Percentiles rank a stretch among this genome's conserved stretches.
Conservation (phyloP, 371 early-diverging fungal genomes). For the Lichtheimia ramosa region DNA sequence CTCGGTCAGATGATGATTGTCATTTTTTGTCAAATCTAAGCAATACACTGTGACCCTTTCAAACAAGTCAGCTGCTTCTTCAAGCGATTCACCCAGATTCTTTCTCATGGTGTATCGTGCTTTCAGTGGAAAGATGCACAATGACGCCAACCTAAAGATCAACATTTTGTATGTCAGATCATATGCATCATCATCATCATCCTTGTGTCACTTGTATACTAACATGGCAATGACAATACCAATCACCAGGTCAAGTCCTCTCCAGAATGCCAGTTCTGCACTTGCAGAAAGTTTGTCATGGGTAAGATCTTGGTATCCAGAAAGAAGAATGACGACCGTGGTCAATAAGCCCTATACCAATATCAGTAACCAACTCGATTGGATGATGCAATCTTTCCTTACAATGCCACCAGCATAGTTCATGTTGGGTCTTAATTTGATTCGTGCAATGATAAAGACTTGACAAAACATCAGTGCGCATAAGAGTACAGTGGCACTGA, state of each 20-base stretch:
- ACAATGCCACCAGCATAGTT: slow-evolving; percentile 41
- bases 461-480: slow-evolving; percentile 31
- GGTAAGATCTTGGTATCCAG: slow-evolving; percentile 32
- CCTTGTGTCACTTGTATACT: slow-evolving; percentile 8
- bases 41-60: slow-evolving; percentile 29
- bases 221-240: slow-evolving; percentile 41
- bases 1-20: background rate
- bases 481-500: slow-evolving; percentile 25
- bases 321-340: slow-evolving; percentile 31
- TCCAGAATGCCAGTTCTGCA: slow-evolving; percentile 31
- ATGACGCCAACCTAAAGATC: slow-evolving; percentile 14
- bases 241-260: slow-evolving; percentile 31
- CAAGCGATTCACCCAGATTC: slow-evolving; percentile 34
- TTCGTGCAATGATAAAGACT: slow-evolving; percentile 34
- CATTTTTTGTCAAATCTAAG: slow-evolving; percentile 15
- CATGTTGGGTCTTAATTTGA: slow-evolving; percentile 30
- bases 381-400: slow-evolving; percentile 7
- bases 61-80: slow-evolving; percentile 36
- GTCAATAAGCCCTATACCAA: slow-evolving; percentile 29
- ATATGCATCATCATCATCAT: background rate
- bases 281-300: slow-evolving; percentile 24
- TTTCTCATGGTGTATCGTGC: slow-evolving; percentile 32
- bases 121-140: slow-evolving; percentile 37
- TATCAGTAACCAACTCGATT: too few species aligned
- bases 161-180: background rate